Evolutionary conservation across 202 grass and related monocot genomes (phyloP).

Genomic region (Carex sylvatica): DNA sequence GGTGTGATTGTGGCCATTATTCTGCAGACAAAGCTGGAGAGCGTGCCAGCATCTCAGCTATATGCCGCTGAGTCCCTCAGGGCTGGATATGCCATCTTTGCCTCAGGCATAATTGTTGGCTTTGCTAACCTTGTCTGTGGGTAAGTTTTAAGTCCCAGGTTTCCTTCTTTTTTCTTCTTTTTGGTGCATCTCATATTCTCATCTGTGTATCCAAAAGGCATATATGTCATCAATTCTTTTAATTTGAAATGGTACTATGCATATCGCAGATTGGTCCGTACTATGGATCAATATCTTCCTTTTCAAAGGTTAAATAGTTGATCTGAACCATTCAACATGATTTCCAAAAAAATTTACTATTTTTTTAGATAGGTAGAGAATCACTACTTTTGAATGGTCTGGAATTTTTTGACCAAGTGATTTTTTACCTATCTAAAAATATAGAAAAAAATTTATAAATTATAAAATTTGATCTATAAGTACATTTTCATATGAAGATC

Average conservation of each 20-base stretch:
- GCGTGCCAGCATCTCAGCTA: constrained; percentile 61
- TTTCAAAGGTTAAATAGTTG: too few relatives aligned
- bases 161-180: constrained; percentile 25
- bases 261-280: too few relatives aligned
- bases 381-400: too few relatives aligned
- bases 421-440: too few relatives aligned
- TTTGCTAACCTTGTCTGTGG: constrained; percentile 96
- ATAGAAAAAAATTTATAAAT: too few relatives aligned
- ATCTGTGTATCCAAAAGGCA: not conserved
- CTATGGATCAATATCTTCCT: too few relatives aligned
- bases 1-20: constrained; percentile 99
- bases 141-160: constrained; percentile 36
- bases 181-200: not conserved
- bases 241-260: not conserved
- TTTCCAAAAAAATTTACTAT: too few relatives aligned
- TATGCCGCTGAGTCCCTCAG: constrained; percentile 82
- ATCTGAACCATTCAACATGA: too few relatives aligned
- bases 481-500: too few relatives aligned
- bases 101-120: constrained; percentile 88
- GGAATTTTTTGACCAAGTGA: too few relatives aligned
- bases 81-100: constrained; percentile 95
- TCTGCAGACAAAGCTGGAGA: constrained; percentile 97
- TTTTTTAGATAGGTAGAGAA: too few relatives aligned
- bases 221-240: not conserved
- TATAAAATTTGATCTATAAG: too few relatives aligned